A percentile compares a stretch with the other conserved stretches of the same genome.
phyloP scores from a whole-genome alignment of 345 rosid species.

The Gossypium raimondii region DNA sequence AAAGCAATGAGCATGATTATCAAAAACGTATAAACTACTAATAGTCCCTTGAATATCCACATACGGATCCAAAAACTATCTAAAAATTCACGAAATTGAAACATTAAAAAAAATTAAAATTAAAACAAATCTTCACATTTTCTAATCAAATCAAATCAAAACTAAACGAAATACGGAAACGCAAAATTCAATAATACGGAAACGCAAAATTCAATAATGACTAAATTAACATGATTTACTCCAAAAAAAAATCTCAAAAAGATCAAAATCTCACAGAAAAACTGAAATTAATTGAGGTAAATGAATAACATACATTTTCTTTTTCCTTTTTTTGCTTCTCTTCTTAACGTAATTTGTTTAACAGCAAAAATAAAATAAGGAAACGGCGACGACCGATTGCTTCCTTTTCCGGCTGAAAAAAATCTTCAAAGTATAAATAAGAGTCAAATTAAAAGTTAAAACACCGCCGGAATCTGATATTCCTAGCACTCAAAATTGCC shows the following conservation, averaged over 20 bases:
- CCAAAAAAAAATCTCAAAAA: not conserved
- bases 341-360: not conserved
- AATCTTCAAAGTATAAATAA: not conserved
- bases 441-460: not conserved
- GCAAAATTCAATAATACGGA: not conserved
- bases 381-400: not conserved
- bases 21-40: too few species aligned
- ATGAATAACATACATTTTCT: not conserved
- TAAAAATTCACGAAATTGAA: not conserved
- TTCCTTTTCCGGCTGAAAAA: not conserved
- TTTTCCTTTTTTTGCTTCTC: not conserved
- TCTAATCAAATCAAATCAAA: not conserved
- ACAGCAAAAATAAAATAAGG: not conserved
- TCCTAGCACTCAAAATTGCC: not conserved
- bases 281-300: not conserved
- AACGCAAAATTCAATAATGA: not conserved
- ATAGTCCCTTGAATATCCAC: too few species aligned
- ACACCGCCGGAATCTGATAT: not conserved
- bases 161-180: not conserved
- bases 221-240: not conserved
- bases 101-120: not conserved
- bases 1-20: too few species aligned
- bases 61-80: not conserved
- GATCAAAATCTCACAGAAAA: not conserved
- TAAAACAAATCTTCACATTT: not conserved